Percentiles rank a stretch among this genome's conserved stretches.
Evolutionary conservation across 192 early-diverging fungal genomes (phyloP).

Genomic region (Coemansia sp.): DNA sequence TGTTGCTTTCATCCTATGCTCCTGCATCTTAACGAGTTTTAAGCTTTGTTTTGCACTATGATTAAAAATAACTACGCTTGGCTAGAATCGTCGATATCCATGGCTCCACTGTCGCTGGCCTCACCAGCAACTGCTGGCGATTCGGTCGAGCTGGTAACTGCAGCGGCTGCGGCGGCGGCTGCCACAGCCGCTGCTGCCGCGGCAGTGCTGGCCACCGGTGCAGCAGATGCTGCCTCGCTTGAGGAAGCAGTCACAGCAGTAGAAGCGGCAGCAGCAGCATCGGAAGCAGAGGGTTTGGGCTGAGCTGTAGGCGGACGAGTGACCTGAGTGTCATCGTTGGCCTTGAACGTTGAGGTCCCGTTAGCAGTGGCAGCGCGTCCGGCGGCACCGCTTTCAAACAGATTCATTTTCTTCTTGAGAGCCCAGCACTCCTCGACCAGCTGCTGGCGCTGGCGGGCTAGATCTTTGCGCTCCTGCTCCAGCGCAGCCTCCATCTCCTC

Average conservation of each 20-base stretch:
- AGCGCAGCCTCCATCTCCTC: conserved; percentile 85
- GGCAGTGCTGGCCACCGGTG: neutral
- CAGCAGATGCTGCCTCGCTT: neutral
- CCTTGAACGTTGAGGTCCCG: conserved; percentile 24
- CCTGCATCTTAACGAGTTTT: too few relatives aligned
- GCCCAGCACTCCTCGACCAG: conserved; percentile 53
- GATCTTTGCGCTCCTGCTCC: conserved; percentile 81
- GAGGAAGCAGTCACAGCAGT: neutral
- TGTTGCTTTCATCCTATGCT: conserved; percentile 24
- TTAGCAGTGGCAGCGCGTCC: conserved; percentile 20
- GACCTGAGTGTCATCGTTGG: conserved; percentile 38
- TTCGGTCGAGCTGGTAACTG: neutral
- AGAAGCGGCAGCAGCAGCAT: neutral
- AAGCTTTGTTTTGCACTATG: too few relatives aligned
- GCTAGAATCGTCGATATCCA: conserved; percentile 12
- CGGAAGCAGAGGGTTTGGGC: conserved; percentile 6
- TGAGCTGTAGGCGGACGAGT: conserved; percentile 30
- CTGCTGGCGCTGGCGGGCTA: conserved; percentile 58
- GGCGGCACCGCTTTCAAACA: conserved; percentile 42
- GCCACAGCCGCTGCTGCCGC: neutral
- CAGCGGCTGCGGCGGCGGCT: conserved; percentile 2
- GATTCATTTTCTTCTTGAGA: conserved; percentile 47
- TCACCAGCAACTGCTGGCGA: neutral
- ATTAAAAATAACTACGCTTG: neutral
- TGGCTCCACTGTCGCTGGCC: neutral